Base-by-base conservation (phyloP, 2,329 filamentous ascomycete genomes). In the Calonectria hawksworthii region DNA sequence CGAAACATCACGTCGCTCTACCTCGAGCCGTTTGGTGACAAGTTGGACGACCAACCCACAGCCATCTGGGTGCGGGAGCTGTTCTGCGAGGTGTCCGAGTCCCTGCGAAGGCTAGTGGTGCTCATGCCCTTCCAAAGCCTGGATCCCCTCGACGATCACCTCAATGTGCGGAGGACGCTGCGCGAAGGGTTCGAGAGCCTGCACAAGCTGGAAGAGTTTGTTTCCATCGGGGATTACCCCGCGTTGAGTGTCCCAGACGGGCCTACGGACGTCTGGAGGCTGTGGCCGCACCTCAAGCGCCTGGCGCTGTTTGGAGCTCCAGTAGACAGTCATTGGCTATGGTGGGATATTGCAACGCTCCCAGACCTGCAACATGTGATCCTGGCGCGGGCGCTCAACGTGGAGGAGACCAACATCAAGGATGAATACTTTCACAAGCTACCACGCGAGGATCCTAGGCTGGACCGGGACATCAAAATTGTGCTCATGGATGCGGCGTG, bases 41-140 rank as follows among this genome's bases (percentile, higher is more conserved):
- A 80, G 21, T 78, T 88, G 21, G 84, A 88, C 68, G 83, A 89
- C 71, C 82, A 83, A 69, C 83, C 84, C 7, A 85, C 84, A 26
- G 86, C 87, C 0, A 77, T 77, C 26, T 85, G 83, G 83, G 83
- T 87, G 47, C 83, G 84, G 8, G 84, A 87, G 54, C 82, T 90
- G 2, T 84, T 90, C 64, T 84, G 81, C 71, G 83, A 85, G 72
- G 82, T 87, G 36, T 83, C 83, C 64, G 77, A 80, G 26, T 85
- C 85, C 9, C 83, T 91, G 56, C 84, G 81, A 54, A 86, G 86
- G 26, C 83, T 90, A 9, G 83, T 89, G 61, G 84, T 90, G 52
- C 83, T 88, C 72, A 88, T 90, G 76, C 88, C 88, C 9, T 86
- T 89, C 59, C 82, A 85, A 28, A 87, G 82, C 68, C 80, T 89